Evolutionary conservation across 371 early-diverging fungal genomes (phyloP).

Genomic region (Syncephalis plumigaleata): DNA sequence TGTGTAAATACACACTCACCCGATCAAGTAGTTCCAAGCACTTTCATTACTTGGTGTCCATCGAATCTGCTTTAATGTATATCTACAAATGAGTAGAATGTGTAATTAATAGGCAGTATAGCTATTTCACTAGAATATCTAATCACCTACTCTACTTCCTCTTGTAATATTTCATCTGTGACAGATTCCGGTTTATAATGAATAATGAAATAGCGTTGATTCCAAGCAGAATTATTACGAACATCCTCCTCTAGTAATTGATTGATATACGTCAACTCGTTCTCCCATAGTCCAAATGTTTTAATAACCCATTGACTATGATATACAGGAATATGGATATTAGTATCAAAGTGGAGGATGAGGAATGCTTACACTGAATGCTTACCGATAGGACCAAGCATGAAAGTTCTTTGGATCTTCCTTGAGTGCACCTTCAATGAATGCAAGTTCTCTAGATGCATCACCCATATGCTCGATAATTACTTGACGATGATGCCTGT

Average conservation of each 20-base stretch:
- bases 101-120: too few relatives aligned
- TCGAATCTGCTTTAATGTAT: constrained; percentile 40
- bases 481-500: constrained; percentile 78
- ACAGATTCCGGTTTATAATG: too few relatives aligned
- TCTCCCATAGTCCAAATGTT: constrained; percentile 56
- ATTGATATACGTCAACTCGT: constrained; percentile 54
- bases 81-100: too few relatives aligned
- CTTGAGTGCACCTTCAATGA: constrained; percentile 45
- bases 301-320: constrained; percentile 83
- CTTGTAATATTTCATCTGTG: too few relatives aligned
- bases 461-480: constrained; percentile 45
- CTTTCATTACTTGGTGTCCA: constrained; percentile 78
- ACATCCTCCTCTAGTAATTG: constrained; percentile 59
- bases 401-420: constrained; percentile 95
- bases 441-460: constrained; percentile 35
- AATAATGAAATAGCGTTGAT: constrained; percentile 73
- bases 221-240: constrained; percentile 96
- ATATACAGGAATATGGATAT: too few relatives aligned
- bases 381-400: constrained; percentile 78
- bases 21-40: constrained; percentile 72
- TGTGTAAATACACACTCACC: constrained; percentile 17
- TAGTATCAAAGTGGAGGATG: too few relatives aligned
- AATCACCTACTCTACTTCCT: too few relatives aligned
- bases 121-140: too few relatives aligned
- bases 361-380: background rate